Conservation (phyloP, 1,284 basidiomycete species). For the Moesziomyces antarcticus region DNA sequence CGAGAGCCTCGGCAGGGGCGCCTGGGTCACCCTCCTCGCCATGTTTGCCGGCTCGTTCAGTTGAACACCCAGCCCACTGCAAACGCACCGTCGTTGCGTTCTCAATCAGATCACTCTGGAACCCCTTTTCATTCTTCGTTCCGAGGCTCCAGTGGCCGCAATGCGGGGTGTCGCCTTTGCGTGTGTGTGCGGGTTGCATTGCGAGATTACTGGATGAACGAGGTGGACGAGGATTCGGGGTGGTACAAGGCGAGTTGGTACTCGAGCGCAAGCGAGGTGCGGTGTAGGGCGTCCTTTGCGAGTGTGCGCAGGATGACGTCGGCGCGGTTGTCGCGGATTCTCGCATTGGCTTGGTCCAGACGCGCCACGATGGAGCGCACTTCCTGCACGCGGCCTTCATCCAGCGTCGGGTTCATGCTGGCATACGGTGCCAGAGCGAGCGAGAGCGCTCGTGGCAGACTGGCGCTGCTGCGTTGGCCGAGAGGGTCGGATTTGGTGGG, state of each 20-base stretch:
- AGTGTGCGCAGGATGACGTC: slow-evolving; percentile 22
- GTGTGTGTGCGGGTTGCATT: too few relatives aligned
- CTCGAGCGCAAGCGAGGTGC: slow-evolving; percentile 10
- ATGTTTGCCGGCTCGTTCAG: slow-evolving; percentile 58
- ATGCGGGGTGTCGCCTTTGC: too few relatives aligned
- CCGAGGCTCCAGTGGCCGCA: too few relatives aligned
- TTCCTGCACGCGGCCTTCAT: not conserved
- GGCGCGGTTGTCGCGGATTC: slow-evolving; percentile 25
- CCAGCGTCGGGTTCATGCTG: slow-evolving; percentile 2
- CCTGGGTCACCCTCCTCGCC: slow-evolving; percentile 59
- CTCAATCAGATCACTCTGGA: too few relatives aligned
- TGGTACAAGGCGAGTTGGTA: slow-evolving; percentile 22
- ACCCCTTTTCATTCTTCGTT: too few relatives aligned
- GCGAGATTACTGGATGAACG: too few relatives aligned
- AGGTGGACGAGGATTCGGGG: not conserved
- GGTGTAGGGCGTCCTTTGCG: slow-evolving; percentile 27
- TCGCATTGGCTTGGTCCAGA: slow-evolving; percentile 11
- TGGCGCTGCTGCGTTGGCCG: not conserved
- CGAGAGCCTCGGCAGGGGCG: slow-evolving; percentile 62
- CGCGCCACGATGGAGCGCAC: slow-evolving; percentile 6
- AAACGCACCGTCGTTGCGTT: not conserved
- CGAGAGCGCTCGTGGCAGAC: slow-evolving; percentile 3
- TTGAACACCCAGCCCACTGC: slow-evolving; percentile 8
- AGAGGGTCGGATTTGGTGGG: not conserved
- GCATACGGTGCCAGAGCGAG: slow-evolving; percentile 12